Evolutionary conservation across 2,329 filamentous ascomycete genomes (phyloP).

Genomic region (Stromatinia cepivora): DNA sequence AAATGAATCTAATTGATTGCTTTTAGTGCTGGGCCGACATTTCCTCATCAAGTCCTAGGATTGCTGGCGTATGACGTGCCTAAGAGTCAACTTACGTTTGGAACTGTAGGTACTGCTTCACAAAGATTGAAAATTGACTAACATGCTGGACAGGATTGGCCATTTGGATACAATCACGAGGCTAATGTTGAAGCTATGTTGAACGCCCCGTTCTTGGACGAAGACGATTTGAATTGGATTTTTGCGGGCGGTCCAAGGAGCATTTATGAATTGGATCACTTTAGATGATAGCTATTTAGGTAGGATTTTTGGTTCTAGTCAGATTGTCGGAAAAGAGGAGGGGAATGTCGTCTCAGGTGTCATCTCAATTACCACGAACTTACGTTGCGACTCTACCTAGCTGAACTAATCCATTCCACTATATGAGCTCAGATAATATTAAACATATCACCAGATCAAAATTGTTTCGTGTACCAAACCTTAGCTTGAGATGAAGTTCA

Average conservation of each 20-base stretch:
- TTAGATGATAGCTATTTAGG: background rate
- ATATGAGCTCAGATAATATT: background rate
- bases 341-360: too few relatives aligned
- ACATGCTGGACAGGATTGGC: conserved; percentile 1
- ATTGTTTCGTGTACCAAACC: background rate
- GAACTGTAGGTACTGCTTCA: background rate
- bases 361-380: background rate
- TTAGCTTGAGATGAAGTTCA: background rate
- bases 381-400: background rate
- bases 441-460: background rate
- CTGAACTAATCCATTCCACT: background rate
- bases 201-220: background rate
- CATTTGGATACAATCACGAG: background rate
- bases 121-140: background rate
- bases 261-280: background rate
- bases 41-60: conserved; percentile 9
- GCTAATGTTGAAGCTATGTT: background rate
- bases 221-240: background rate
- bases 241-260: background rate
- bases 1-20: background rate
- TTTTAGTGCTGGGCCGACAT: conserved; percentile 2
- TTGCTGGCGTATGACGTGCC: background rate
- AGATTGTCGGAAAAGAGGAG: background rate
- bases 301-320: background rate
- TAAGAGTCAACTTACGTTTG: conserved; percentile 2